Evolutionary conservation across 106 monocot genomes (phyloP), one percentile per base, ranked within the genome.

Genomic region (Allium fistulosum): DNA sequence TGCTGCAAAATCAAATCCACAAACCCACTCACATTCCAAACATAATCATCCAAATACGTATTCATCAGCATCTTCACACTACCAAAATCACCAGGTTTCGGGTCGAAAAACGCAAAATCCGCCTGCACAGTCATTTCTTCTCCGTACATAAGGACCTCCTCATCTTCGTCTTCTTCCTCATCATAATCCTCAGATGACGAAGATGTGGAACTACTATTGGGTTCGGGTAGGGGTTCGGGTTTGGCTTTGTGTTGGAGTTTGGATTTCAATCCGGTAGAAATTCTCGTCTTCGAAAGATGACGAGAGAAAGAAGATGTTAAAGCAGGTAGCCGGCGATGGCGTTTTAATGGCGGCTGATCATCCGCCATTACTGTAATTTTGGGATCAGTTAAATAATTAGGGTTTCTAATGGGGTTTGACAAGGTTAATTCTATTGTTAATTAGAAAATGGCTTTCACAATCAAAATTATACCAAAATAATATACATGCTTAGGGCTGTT

Each of bases 31-130:
- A 93, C 71, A 75, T 92, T 86, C 97, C 97, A 99, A 10, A 57
- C 58, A 28, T 71, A 75, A 10, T 82, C 64, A 26, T 87, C 90
- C 7, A 99, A 78, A 74, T 93, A 99, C 5, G 45, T 79, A 12
- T 79, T 74, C 22, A 99, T 77, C 51, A 99, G 75, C 13, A 90
- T 72, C 79, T 85, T 87, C 17, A 93, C 90, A 6, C 97, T 89
- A 28, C 78, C 69, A 67, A 99, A 99, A 65, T 99, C 92, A 7
- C 48, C 66, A 11, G 80, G 83, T 72, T 90, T 99, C 51, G 97
- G 97, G 51, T 99, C 97, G 50, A 87, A 99, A 81, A 99, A 99
- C n/a, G 73, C 93, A 65, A 99, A 87, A 78, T 93, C 90, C 49
- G 82, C 89, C 71, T 93, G 89, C 55, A 99, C 84, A 5, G 37